Evolutionary conservation across 371 early-diverging fungal species (phyloP).

Genomic region (Encephalitozoon cuniculi): DNA sequence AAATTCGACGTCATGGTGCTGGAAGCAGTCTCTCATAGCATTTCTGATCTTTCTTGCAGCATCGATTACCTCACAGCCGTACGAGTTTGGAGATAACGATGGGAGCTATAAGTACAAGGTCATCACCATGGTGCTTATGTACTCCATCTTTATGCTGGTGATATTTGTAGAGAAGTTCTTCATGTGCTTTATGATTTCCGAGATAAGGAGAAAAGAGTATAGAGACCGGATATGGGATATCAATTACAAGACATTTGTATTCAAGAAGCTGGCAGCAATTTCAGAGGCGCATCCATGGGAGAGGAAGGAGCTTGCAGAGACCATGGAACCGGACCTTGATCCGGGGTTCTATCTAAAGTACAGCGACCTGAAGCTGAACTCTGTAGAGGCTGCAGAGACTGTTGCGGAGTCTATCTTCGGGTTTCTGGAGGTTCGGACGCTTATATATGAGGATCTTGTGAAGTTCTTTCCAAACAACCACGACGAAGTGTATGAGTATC

Average conservation of each 20-base stretch:
- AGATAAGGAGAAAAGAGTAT: constrained; percentile 51
- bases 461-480: constrained; percentile 38
- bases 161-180: constrained; percentile 56
- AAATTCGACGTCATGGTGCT: constrained; percentile 11
- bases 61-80: constrained; percentile 35
- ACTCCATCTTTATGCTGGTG: constrained; percentile 26
- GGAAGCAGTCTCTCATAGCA: constrained; percentile 29
- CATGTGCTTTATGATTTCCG: constrained; percentile 48
- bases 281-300: constrained; percentile 13
- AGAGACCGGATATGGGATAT: constrained; percentile 54
- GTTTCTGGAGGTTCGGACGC: constrained; percentile 24
- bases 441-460: constrained; percentile 32
- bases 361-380: constrained; percentile 45
- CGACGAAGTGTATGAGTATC: constrained; percentile 38
- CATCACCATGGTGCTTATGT: constrained; percentile 47
- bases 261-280: constrained; percentile 52
- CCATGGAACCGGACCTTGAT: constrained; percentile 42
- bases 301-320: constrained; percentile 12
- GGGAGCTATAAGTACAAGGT: not conserved
- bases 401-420: constrained; percentile 53
- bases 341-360: constrained; percentile 52
- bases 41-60: constrained; percentile 43
- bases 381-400: constrained; percentile 39
- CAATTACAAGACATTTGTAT: constrained; percentile 57
- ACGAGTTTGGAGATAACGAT: constrained; percentile 9